phyloP scores from a whole-genome alignment of 2,329 filamentous ascomycete species.

The Fusarium staphyleae region DNA sequence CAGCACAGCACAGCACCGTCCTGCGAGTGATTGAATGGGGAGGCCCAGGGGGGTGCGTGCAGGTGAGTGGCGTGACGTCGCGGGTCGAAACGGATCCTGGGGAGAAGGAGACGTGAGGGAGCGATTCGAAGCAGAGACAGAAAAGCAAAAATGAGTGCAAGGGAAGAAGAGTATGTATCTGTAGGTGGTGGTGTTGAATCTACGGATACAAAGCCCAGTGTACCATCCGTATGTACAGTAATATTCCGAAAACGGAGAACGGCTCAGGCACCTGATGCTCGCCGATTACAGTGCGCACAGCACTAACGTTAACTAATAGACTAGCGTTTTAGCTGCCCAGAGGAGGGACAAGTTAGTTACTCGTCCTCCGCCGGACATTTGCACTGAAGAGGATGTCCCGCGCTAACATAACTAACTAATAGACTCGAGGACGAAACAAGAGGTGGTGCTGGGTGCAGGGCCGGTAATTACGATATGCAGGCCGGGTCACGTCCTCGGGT shows the following conservation, averaged over 20 bases:
- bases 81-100: slow-evolving; percentile 9
- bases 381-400: background rate
- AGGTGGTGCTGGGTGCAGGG: slow-evolving; percentile 8
- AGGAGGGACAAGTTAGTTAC: background rate
- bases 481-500: slow-evolving; percentile 30
- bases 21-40: slow-evolving; percentile 10
- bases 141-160: slow-evolving; percentile 7
- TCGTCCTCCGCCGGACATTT: background rate
- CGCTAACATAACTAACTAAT: no score
- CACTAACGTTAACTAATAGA: slow-evolving; percentile 8
- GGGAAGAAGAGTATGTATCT: background rate
- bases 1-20: slow-evolving; percentile 21
- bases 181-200: slow-evolving; percentile 3
- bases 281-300: slow-evolving; percentile 28
- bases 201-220: no score
- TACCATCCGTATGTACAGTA: no score
- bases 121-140: background rate
- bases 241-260: slow-evolving; percentile 24
- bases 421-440: slow-evolving; percentile 3
- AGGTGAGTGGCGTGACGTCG: slow-evolving; percentile 30
- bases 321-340: slow-evolving; percentile 5
- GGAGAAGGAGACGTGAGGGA: slow-evolving; percentile 4
- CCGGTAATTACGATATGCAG: slow-evolving; percentile 42
- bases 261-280: slow-evolving; percentile 15
- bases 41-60: background rate